Evolutionary conservation across 2,329 filamentous ascomycete genomes (phyloP).

Genomic region (Cercospora sesami): DNA sequence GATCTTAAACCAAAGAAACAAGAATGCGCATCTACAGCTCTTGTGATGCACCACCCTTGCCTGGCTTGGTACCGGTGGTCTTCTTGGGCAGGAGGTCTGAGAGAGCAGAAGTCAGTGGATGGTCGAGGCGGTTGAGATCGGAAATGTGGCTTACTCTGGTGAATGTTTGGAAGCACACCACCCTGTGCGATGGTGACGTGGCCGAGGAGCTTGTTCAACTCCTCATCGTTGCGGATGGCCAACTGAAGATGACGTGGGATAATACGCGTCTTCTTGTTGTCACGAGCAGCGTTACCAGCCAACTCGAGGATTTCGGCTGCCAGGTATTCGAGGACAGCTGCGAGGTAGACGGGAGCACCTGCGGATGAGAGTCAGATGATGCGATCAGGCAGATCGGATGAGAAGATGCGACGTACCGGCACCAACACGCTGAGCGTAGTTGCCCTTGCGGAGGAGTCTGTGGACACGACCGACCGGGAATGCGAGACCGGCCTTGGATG

Average conservation of each 20-base stretch:
- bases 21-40: conserved; percentile 70
- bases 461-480: conserved; percentile 99
- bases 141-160: conserved; percentile 73
- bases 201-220: conserved; percentile 97
- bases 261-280: conserved; percentile 99
- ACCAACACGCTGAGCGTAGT: conserved; percentile 99
- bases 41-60: conserved; percentile 86
- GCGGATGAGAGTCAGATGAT: conserved; percentile 20
- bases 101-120: conserved; percentile 44
- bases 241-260: conserved; percentile 96
- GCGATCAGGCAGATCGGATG: conserved; percentile 14
- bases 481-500: conserved; percentile 97
- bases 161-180: conserved; percentile 95
- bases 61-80: conserved; percentile 73
- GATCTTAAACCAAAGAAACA: conserved; percentile 30
- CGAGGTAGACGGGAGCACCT: conserved; percentile 65
- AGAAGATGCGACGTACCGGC: conserved; percentile 61
- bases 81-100: conserved; percentile 98
- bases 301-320: conserved; percentile 97
- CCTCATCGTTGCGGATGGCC: conserved; percentile 94
- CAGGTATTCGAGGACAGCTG: conserved; percentile 94
- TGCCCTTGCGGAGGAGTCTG: conserved; percentile 97
- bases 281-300: conserved; percentile 97
- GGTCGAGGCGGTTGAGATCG: conserved; percentile 1
- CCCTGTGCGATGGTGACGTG: conserved; percentile 97